Evolutionary conservation across 257 asterid genomes (phyloP).

Genomic region (Rauvolfia tetraphylla): DNA sequence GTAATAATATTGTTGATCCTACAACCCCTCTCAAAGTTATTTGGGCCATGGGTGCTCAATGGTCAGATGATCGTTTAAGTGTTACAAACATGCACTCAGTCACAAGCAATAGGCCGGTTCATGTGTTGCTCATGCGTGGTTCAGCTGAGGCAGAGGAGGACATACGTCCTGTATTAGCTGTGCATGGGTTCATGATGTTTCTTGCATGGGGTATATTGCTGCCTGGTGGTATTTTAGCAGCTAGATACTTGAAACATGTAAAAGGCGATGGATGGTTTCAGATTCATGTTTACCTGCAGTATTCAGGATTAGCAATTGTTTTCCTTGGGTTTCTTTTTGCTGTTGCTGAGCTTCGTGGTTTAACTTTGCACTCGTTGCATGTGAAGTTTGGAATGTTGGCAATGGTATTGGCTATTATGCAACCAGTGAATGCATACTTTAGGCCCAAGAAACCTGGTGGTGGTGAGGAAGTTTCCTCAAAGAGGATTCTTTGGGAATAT

Average conservation of each 20-base stretch:
- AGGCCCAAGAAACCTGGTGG: conserved; percentile 70
- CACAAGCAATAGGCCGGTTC: conserved; percentile 86
- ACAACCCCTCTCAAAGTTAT: conserved; percentile 79
- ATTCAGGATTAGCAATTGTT: conserved; percentile 86
- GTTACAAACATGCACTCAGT: conserved; percentile 85
- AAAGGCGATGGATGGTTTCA: conserved; percentile 89
- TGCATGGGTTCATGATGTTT: conserved; percentile 98
- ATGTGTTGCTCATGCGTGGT: conserved; percentile 79
- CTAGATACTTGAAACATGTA: conserved; percentile 83
- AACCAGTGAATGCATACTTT: conserved; percentile 78
- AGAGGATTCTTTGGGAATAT: conserved; percentile 70
- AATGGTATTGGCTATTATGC: conserved; percentile 62
- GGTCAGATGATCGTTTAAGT: conserved; percentile 74
- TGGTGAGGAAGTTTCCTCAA: conserved; percentile 49
- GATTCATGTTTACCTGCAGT: conserved; percentile 83
- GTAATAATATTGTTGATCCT: conserved; percentile 84
- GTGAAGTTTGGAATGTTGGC: conserved; percentile 88
- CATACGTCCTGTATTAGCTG: conserved; percentile 88
- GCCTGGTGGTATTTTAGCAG: conserved; percentile 85
- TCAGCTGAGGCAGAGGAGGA: conserved; percentile 98
- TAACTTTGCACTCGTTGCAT: conserved; percentile 57
- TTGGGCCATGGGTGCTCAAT: conserved; percentile 97
- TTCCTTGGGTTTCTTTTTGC: conserved; percentile 96
- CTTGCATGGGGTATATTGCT: conserved; percentile 95
- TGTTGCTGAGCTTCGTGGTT: conserved; percentile 92